A percentile compares a stretch with the other conserved stretches of the same genome.
Evolutionary conservation across 495 filamentous ascomycete species (phyloP).

Genomic region (Penicillium taxi): DNA sequence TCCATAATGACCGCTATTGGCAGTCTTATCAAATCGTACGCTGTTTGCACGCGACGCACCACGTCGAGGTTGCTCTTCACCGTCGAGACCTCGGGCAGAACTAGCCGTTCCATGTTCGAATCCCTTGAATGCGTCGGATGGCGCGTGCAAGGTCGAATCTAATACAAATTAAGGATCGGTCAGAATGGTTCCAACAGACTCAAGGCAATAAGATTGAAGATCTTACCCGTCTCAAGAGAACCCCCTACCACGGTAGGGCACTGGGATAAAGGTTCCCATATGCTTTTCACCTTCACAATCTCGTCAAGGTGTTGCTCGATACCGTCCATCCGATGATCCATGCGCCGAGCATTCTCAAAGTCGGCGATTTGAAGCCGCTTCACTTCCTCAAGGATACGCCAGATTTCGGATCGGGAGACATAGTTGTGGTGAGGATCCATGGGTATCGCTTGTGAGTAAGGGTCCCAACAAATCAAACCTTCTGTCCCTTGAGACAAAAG

Average conservation of each 20-base stretch:
- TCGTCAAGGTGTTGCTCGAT: constrained; percentile 77
- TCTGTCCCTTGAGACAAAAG: constrained; percentile 2
- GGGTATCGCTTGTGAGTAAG: constrained; percentile 8
- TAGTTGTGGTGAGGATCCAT: constrained; percentile 62
- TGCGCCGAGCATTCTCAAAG: constrained; percentile 70
- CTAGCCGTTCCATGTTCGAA: constrained; percentile 68
- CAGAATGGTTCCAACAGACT: not conserved
- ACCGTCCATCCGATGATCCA: constrained; percentile 61
- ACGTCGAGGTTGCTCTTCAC: constrained; percentile 84
- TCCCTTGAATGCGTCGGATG: constrained; percentile 69
- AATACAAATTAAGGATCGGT: not conserved
- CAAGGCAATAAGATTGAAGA: not conserved
- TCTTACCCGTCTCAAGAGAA: constrained; percentile 68
- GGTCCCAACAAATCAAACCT: not conserved
- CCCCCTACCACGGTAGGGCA: constrained; percentile 64
- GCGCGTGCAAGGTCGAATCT: constrained; percentile 69
- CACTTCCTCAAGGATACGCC: constrained; percentile 80
- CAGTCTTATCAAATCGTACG: constrained; percentile 97
- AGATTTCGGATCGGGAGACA: constrained; percentile 69
- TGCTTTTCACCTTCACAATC: constrained; percentile 74
- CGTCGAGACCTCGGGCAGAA: constrained; percentile 64
- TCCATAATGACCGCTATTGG: constrained; percentile 81
- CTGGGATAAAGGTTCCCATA: constrained; percentile 73
- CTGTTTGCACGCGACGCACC: constrained; percentile 93
- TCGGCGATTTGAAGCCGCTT: constrained; percentile 73